These are phyloP conservation scores for Paradendryphiella salina DNA, from an alignment of 2,329 filamentous ascomycete genomes.

Conservation along the genomic window DNA sequence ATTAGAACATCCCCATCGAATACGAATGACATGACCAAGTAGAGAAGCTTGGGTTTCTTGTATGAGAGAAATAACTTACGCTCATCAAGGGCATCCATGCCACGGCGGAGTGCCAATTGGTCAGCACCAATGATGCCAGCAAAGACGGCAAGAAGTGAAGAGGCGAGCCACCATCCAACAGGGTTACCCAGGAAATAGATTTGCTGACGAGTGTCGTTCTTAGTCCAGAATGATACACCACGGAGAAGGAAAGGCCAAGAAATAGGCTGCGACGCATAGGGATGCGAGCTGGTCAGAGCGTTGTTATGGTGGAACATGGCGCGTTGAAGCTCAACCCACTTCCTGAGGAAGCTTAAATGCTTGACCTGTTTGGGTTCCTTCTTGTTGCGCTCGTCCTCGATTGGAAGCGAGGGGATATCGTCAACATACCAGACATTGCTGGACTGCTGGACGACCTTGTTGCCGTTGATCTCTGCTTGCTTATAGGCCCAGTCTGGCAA, in stretches of 20 bases:
- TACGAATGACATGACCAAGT: slow-evolving; percentile 7
- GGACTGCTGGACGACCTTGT: slow-evolving; percentile 87
- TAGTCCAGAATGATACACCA: slow-evolving; percentile 99
- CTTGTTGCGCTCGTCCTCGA: slow-evolving; percentile 70
- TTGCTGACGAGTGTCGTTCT: slow-evolving; percentile 90
- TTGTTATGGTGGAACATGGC: slow-evolving; percentile 99
- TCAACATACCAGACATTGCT: slow-evolving; percentile 96
- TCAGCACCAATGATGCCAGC: slow-evolving; percentile 89
- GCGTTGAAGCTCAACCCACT: slow-evolving; percentile 94
- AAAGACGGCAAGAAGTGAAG: slow-evolving; percentile 89
- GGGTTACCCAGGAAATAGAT: slow-evolving; percentile 99
- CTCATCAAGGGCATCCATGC: slow-evolving; percentile 87
- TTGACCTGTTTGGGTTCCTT: slow-evolving; percentile 81
- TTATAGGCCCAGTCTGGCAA: slow-evolving; percentile 98
- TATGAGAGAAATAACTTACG: slow-evolving; percentile 64
- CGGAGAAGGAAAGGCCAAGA: slow-evolving; percentile 97
- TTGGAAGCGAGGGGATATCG: slow-evolving; percentile 78
- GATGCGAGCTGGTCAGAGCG: slow-evolving; percentile 93
- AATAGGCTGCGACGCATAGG: slow-evolving; percentile 91
- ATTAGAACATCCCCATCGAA: slow-evolving; percentile 12
- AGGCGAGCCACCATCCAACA: slow-evolving; percentile 94
- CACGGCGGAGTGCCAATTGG: slow-evolving; percentile 88
- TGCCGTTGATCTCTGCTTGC: slow-evolving; percentile 98
- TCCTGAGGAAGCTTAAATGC: slow-evolving; percentile 81
- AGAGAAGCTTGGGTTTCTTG: neutral